A percentile compares a stretch with the other conserved stretches of the same genome.
These are phyloP conservation scores for Pseudopyricularia javanii DNA, from an alignment of 2,329 filamentous ascomycete genomes.

Conservation along the genomic window DNA sequence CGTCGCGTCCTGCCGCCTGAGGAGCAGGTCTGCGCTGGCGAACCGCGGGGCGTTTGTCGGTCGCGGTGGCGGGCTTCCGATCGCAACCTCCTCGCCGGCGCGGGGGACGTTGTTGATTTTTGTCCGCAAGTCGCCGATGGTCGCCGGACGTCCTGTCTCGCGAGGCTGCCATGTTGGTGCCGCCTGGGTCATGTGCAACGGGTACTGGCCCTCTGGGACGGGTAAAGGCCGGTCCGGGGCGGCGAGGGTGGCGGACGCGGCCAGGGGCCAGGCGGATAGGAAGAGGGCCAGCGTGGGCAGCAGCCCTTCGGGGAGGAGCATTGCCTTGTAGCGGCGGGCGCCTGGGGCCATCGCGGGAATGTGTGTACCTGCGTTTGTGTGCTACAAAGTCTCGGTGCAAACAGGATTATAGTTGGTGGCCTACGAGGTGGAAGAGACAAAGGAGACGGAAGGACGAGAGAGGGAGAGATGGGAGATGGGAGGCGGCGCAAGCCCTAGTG, in stretches of 20 bases:
- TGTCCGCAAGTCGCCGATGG: background rate
- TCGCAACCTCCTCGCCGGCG: background rate
- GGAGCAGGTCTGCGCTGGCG: background rate
- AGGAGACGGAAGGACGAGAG: too few relatives aligned
- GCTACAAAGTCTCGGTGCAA: too few relatives aligned
- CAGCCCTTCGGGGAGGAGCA: background rate
- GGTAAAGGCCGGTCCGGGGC: background rate
- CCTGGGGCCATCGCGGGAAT: background rate
- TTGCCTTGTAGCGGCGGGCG: background rate
- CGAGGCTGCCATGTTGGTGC: background rate
- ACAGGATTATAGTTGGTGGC: too few relatives aligned
- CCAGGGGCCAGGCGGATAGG: background rate
- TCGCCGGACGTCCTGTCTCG: background rate
- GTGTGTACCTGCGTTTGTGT: too few relatives aligned
- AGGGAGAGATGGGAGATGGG: too few relatives aligned
- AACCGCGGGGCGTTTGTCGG: background rate
- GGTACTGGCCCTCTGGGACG: background rate
- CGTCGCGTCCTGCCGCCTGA: background rate
- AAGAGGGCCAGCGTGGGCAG: background rate
- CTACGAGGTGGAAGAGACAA: too few relatives aligned
- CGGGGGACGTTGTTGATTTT: too few relatives aligned
- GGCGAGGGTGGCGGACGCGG: background rate
- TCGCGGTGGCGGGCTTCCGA: background rate
- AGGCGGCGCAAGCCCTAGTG: too few relatives aligned
- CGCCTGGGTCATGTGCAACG: background rate